These are phyloP conservation scores for Trapa bicornis DNA, from an alignment of 345 rosid species.

Conservation along the genomic window DNA sequence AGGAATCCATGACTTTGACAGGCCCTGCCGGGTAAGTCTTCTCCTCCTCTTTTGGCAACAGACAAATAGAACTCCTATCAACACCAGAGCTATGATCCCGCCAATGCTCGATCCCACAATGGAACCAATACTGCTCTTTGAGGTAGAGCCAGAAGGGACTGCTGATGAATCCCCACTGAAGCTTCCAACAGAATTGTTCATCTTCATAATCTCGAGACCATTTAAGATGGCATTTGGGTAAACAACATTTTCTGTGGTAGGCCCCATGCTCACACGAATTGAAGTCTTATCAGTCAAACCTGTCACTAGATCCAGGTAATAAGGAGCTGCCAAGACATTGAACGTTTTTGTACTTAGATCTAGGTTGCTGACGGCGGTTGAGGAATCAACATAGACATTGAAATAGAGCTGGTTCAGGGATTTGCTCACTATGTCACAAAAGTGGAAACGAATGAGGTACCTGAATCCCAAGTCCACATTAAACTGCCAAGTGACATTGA, in stretches of 20 bases:
- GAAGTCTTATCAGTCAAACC: conserved; percentile 12
- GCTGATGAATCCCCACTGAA: conserved; percentile 16
- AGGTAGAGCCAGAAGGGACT: conserved; percentile 15
- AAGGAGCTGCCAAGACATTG: conserved; percentile 41
- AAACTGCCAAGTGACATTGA: conserved; percentile 82
- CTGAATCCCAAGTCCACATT: conserved; percentile 48
- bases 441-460: conserved; percentile 73
- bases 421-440: conserved; percentile 60
- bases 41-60: conserved; percentile 28
- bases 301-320: conserved; percentile 43
- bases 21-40: conserved; percentile 20
- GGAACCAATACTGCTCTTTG: conserved; percentile 30
- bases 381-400: conserved; percentile 51
- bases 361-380: conserved; percentile 24
- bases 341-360: conserved; percentile 26
- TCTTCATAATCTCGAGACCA: conserved; percentile 74
- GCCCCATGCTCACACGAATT: conserved; percentile 54
- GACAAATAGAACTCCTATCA: conserved; percentile 30
- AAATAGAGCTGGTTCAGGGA: conserved; percentile 52
- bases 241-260: conserved; percentile 12
- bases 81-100: conserved; percentile 15
- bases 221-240: conserved; percentile 56
- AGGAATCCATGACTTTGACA: conserved; percentile 64
- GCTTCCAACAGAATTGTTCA: conserved; percentile 46
- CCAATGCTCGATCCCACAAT: conserved; percentile 37